Evolutionary conservation across 352 stramenopile genomes (phyloP), one percentile per base, ranked within the genome.

Genomic region (Phytophthora foliorum): DNA sequence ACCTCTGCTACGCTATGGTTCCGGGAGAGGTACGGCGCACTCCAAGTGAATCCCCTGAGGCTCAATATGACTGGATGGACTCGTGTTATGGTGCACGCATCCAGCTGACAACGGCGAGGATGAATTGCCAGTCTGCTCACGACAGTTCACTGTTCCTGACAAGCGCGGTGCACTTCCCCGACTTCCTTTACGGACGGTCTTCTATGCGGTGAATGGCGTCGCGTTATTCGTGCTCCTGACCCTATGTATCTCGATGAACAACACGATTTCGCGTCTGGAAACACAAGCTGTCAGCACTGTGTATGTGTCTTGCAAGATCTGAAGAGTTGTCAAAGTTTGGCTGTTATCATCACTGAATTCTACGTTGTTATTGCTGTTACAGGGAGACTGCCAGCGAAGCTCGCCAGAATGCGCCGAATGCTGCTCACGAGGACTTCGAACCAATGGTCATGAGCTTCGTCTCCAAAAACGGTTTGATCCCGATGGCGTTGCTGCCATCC

Each of bases 241-340:
- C n/a, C 39, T 84, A 27, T 93, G 83, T 39, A 50, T 93, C 44
- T 92, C 85, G 24, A 92, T 92, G 80, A 80, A 91, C 78, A 84
- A 75, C 74, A 89, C 81, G 13, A 91, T 92, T 55, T 77, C 69
- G 7, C 74, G 77, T 6, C 67, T 93, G 22, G 67, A 91, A 58
- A 46, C 49, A 16, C 49, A 70, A 34, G 29, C 51, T 51, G 57
- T 48, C 19, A 32, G 46, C 56, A 72, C 22, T 29, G 39, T 58
- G 71, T 49, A 27, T 9, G 21, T 14, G 19, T 22, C 19, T 45
- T 72, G 29, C 51, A 54, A 36, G 14, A n/a, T 45, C 29, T 36
- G 39, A 9, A 21, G 41, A 36, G 6, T 25, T 58, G 9, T 24
- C n/a, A 38, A 39, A 44, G 19, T 17, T 7, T 50, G 34, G 24